Evolutionary conservation across 139 green algal species (phyloP), one percentile per base, ranked within the genome.

Genomic region (Haematococcus sp.): DNA sequence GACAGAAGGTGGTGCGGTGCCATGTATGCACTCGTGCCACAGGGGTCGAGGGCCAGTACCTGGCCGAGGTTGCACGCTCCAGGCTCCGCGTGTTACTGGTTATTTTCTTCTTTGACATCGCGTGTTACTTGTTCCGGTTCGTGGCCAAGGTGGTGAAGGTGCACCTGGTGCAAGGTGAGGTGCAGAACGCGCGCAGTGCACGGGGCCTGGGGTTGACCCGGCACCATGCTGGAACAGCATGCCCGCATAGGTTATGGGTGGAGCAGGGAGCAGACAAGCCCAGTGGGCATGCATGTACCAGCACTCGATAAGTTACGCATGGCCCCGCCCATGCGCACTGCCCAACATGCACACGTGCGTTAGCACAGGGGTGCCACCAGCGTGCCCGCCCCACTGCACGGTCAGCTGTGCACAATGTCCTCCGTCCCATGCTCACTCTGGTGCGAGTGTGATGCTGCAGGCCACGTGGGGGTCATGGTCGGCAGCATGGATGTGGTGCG

Each of bases 61-160:
- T 90, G 55, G 69, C 70, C 0, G 77, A 84, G n/a, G 77, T 87
- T 9, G 86, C 88, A 0, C 78, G 71, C 23, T 66, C 71, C 28
- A 58, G 90, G 1, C 85, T 83, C 79, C 88, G 85, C 0, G 81
- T 94, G 31, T 81, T 94, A 5, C 52, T 90, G 1, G 82, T 83
- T 28, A 80, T 92, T 25, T 87, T 89, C 54, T 73, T n/a, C 61
- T 95, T 95, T 63, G 91, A 94, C 70, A 25, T 87, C 11, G 56
- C 66, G 23, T 85, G 78, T 70, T 88, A 88, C 70, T 11, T 83
- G 7, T 83, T 90, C 40, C 79, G 87, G 1, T 64, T 88, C 23
- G 13, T 59, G 1, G 77, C 76, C 13, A 86, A 84, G 33, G 35
- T 78, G 2, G 20, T 73, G 32, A 27, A 16, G 16, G 17, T 65